Evolutionary conservation across 306 rosid species (phyloP).

Genomic region (Trifolium dubium): DNA sequence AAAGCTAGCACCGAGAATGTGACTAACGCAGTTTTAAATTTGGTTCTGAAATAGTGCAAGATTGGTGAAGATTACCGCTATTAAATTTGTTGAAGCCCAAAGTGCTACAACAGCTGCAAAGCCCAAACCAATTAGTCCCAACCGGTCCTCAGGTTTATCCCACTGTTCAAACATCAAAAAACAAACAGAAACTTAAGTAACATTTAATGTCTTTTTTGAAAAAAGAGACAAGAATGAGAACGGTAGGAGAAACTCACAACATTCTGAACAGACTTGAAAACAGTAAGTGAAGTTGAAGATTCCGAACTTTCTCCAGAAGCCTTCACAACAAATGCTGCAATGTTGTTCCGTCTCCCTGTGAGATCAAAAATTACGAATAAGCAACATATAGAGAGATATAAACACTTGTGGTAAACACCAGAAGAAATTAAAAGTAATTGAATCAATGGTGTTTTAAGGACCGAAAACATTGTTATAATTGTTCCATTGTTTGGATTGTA

Average conservation of each 20-base stretch:
- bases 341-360: conserved; percentile 54
- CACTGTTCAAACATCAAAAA: conserved; percentile 57
- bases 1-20: neutral
- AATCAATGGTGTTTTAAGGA: conserved; percentile 12
- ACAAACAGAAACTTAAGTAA: conserved; percentile 11
- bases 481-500: no score
- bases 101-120: conserved; percentile 72
- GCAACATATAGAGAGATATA: neutral
- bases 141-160: conserved; percentile 75
- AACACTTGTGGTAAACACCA: neutral
- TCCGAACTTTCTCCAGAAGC: conserved; percentile 76
- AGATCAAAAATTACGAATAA: conserved; percentile 15
- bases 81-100: conserved; percentile 71
- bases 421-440: conserved; percentile 25
- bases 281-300: conserved; percentile 71
- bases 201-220: neutral
- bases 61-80: conserved; percentile 55
- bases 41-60: conserved; percentile 1
- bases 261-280: conserved; percentile 74
- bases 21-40: neutral
- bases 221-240: conserved; percentile 25
- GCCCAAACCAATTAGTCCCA: conserved; percentile 75
- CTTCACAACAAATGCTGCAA: conserved; percentile 55
- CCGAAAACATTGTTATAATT: conserved; percentile 2
- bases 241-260: conserved; percentile 57